Evolutionary conservation across 495 filamentous ascomycete genomes (phyloP).

Genomic region (Penicillium canariense): DNA sequence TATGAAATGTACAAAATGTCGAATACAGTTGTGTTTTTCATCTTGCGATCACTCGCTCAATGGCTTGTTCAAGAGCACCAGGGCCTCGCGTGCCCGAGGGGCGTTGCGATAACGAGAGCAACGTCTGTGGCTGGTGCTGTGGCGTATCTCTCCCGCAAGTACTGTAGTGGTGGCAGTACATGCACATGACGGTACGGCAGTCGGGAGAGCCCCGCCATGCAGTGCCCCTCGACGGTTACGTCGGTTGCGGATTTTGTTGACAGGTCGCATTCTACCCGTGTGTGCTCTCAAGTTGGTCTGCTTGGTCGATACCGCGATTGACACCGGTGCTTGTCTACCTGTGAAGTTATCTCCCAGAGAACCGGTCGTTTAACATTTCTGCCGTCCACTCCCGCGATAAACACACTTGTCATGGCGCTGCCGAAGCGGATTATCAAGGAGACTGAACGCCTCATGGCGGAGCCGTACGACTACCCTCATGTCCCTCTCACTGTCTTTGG

Average conservation of each 20-base stretch:
- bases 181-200: constrained; percentile 26
- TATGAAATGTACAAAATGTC: background rate
- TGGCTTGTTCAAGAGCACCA: background rate
- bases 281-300: background rate
- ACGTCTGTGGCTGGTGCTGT: constrained; percentile 15
- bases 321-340: background rate
- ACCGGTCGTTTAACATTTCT: background rate
- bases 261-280: background rate
- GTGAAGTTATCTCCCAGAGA: background rate
- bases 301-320: background rate
- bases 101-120: constrained; percentile 19
- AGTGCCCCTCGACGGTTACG: constrained; percentile 37
- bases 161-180: background rate
- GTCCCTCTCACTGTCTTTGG: background rate
- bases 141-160: background rate
- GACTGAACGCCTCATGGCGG: constrained; percentile 93
- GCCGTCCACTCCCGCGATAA: constrained; percentile 13
- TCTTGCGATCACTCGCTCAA: background rate
- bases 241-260: constrained; percentile 13
- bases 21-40: background rate
- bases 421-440: constrained; percentile 98
- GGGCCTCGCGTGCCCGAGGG: constrained; percentile 6
- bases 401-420: constrained; percentile 57
- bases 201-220: constrained; percentile 22
- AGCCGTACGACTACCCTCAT: constrained; percentile 67